Conservation (phyloP, 176 grass and related monocot genomes). For the Puccinellia tenuiflora region DNA sequence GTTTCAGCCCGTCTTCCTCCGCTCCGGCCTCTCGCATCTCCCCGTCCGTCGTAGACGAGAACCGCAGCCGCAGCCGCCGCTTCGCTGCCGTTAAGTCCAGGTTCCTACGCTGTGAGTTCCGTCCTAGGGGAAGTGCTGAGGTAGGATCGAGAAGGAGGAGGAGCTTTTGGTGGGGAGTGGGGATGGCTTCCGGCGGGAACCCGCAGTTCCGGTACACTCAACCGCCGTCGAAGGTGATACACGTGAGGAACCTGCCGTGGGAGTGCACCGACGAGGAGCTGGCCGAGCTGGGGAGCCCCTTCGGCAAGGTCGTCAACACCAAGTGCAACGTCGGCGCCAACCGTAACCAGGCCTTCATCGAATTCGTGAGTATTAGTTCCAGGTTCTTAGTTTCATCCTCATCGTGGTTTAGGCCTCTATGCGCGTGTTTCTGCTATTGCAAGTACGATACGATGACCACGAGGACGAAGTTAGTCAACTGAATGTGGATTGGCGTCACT, state of each 20-base stretch:
- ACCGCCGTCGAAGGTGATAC: slow-evolving; percentile 88
- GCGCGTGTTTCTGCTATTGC: background rate
- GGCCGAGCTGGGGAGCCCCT: slow-evolving; percentile 81
- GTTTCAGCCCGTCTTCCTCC: slow-evolving; percentile 18
- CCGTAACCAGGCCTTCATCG: slow-evolving; percentile 85
- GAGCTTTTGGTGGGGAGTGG: background rate
- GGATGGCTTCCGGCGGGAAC: slow-evolving; percentile 73
- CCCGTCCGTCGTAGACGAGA: background rate
- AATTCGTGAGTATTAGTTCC: slow-evolving; percentile 61
- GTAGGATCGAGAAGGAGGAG: background rate
- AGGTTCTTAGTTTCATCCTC: background rate
- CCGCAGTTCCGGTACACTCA: slow-evolving; percentile 86
- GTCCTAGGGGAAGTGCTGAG: background rate
- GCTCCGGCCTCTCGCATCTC: slow-evolving; percentile 11
- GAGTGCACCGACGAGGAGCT: slow-evolving; percentile 89
- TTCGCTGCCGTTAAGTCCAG: background rate
- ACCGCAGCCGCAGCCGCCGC: background rate
- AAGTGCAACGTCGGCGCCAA: slow-evolving; percentile 97
- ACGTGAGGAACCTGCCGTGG: slow-evolving; percentile 88
- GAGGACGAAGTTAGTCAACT: background rate
- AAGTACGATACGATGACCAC: background rate
- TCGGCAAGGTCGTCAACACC: slow-evolving; percentile 91
- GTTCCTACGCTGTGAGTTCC: background rate
- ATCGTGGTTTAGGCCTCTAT: background rate
- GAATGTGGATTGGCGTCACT: background rate